phyloP scores from a whole-genome alignment of 2,329 filamentous ascomycete genomes.

The Colletotrichum higginsianum region DNA sequence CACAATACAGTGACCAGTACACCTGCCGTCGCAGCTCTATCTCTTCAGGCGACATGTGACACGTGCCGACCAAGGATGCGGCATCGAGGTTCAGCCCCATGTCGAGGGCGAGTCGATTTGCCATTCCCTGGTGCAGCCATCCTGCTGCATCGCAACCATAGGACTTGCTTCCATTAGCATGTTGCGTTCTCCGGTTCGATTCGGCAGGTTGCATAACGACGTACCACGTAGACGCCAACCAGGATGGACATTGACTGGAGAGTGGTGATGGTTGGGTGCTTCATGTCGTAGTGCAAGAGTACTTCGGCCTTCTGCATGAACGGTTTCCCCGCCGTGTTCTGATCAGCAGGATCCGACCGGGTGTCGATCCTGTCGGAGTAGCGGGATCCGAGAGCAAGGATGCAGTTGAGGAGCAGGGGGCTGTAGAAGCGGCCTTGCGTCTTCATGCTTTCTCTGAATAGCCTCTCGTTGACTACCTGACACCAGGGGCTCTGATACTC shows the following conservation, averaged over 20 bases:
- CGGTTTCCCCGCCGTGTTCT: conserved; percentile 51
- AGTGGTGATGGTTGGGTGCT: conserved; percentile 53
- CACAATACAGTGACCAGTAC: conserved; percentile 54
- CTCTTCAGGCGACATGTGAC: conserved; percentile 47
- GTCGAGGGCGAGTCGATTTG: conserved; percentile 52
- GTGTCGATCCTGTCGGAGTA: conserved; percentile 52
- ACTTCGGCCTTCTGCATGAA: conserved; percentile 50
- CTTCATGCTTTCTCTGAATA: conserved; percentile 51
- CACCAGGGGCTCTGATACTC: conserved; percentile 55
- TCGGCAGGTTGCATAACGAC: background rate
- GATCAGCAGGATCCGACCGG: conserved; percentile 48
- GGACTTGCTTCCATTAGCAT: conserved; percentile 45
- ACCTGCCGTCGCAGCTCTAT: conserved; percentile 52
- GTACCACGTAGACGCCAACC: conserved; percentile 48
- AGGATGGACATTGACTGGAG: conserved; percentile 54
- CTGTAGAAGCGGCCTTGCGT: conserved; percentile 50
- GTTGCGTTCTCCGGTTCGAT: no score
- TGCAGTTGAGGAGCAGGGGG: conserved; percentile 51
- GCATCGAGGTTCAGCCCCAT: conserved; percentile 56
- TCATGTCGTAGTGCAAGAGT: conserved; percentile 45
- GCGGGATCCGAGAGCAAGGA: conserved; percentile 53
- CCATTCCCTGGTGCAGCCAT: conserved; percentile 57
- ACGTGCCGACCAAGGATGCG: conserved; percentile 46
- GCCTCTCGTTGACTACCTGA: conserved; percentile 52
- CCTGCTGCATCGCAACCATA: conserved; percentile 53